Conservation (phyloP, 2,329 filamentous ascomycete species). For the Hypoxylon sp. region DNA sequence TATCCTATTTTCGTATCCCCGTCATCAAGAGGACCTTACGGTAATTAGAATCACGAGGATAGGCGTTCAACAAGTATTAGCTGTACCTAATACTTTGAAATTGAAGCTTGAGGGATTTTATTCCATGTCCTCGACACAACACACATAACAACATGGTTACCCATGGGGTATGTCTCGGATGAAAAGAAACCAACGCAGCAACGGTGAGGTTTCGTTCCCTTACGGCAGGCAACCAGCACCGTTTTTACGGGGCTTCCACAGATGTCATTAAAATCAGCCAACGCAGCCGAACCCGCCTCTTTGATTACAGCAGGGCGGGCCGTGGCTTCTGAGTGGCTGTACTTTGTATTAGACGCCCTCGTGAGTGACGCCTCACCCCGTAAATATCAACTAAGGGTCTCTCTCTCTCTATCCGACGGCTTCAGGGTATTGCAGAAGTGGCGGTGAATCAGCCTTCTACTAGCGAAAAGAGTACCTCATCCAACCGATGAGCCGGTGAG, state of each 20-base stretch:
- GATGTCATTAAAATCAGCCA: conserved; percentile 28
- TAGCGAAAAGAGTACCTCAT: too few species aligned
- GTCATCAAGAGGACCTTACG: conserved; percentile 6
- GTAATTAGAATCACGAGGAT: conserved; percentile 15
- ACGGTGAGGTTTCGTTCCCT: conserved; percentile 20
- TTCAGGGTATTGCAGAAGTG: conserved; percentile 31
- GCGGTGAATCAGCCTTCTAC: conserved; percentile 38
- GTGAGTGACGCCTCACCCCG: conserved; percentile 23
- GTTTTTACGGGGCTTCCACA: conserved; percentile 15
- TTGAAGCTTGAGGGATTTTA: conserved; percentile 33
- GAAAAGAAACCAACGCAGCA: conserved; percentile 29
- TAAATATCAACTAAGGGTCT: conserved; percentile 12
- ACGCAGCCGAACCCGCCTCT: conserved; percentile 17
- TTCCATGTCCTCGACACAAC: conserved; percentile 21
- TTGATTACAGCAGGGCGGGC: conserved; percentile 15
- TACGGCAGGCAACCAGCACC: conserved; percentile 25
- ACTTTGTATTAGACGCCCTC: conserved; percentile 9
- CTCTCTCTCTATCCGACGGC: conserved; percentile 22
- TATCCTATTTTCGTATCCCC: conserved; percentile 17
- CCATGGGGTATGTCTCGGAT: conserved; percentile 33
- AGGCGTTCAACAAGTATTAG: conserved; percentile 1
- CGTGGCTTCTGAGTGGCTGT: conserved; percentile 13
- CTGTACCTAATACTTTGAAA: background rate
- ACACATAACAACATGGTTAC: conserved; percentile 34
- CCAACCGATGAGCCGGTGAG: conserved; percentile 26